Base-by-base conservation (phyloP, 345 rosid species). In the Hirschfeldia incana region DNA sequence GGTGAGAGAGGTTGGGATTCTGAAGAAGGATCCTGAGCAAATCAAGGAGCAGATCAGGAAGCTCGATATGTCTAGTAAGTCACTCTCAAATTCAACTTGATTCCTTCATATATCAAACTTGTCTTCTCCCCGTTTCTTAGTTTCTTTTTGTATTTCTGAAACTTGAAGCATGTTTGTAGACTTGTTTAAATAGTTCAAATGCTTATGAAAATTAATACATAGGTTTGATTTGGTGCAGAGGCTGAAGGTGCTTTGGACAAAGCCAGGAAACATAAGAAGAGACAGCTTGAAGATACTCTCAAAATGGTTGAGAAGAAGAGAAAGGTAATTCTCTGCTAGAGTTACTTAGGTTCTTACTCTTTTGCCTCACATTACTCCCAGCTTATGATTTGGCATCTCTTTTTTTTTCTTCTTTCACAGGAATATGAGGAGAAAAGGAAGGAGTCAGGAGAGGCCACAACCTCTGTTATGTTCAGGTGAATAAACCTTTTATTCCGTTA, bases 221-320 rank as follows among this genome's bases (percentile, higher is more conserved):
- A 72, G 63, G 63, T 8, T 73, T 70, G 32, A 67, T 83, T 57
- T 85, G 84, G 26, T 87, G 80, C 83, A 95, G 99, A 93, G 89
- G 97, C 99, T 74, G 99, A 95, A 85, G 99, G 99, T 82, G 98
- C 99, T 55, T 78, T 95, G 80, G 99, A 95, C 86, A 95, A 95
- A 88, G 99, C 99, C 36, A 93, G 99, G 81, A 95, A 95, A 85
- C 99, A 95, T 85, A 93, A 90, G 81, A 95, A 93, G 91, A 89
- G 99, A 70, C 99, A 93, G 82, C 98, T 95, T 63, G 98, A 95
- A 89, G 99, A 95, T 87, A 93, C 99, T 63, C 91, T 91, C 15
- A 84, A 88, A 74, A 96, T 91, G 87, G 97, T 95, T 28, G 27
- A 90, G 62, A 95, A 95, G 86, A 95, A 95, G 83, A 88, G 94